These are phyloP conservation scores for Protomyces arabidopsidicola DNA, from an alignment of 1,139 yeast species.

Conservation along the genomic window DNA sequence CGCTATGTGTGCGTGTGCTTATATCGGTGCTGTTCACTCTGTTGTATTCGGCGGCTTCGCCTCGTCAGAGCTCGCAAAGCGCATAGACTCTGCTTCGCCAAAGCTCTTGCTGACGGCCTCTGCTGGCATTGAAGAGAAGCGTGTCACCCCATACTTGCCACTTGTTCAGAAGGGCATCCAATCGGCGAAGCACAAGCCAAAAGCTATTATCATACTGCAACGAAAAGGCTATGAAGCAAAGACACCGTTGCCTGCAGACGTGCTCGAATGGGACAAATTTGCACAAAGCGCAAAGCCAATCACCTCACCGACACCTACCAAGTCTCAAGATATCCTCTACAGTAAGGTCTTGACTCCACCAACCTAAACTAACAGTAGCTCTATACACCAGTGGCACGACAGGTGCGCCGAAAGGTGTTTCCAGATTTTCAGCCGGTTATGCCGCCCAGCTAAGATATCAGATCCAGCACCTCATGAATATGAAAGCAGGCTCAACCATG, in stretches of 20 bases:
- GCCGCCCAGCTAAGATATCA: conserved; percentile 18
- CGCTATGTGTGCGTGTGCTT: conserved; percentile 22
- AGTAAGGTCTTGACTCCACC: not conserved
- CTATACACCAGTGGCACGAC: conserved; percentile 25
- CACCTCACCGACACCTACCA: conserved; percentile 8
- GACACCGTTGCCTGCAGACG: not conserved
- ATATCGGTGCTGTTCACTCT: conserved; percentile 14
- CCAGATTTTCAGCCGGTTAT: conserved; percentile 1
- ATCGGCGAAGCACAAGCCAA: conserved; percentile 4
- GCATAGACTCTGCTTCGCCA: conserved; percentile 20
- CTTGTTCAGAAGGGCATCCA: conserved; percentile 13
- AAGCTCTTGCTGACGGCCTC: conserved; percentile 16
- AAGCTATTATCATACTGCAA: conserved; percentile 5
- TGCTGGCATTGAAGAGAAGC: conserved; percentile 20
- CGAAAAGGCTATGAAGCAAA: not conserved
- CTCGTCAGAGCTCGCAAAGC: conserved; percentile 14
- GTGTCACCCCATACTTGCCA: conserved; percentile 18
- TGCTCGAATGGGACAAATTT: conserved; percentile 9
- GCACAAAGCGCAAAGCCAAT: conserved; percentile 3
- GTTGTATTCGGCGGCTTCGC: conserved; percentile 26
- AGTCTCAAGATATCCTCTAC: conserved; percentile 6
- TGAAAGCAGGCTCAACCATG: conserved; percentile 6
- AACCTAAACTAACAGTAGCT: not conserved
- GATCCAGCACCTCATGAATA: conserved; percentile 15
- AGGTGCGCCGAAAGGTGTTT: conserved; percentile 25